These are phyloP conservation scores for Ganoderma lingzhi DNA, from an alignment of 1,284 basidiomycete species.

Conservation along the genomic window DNA sequence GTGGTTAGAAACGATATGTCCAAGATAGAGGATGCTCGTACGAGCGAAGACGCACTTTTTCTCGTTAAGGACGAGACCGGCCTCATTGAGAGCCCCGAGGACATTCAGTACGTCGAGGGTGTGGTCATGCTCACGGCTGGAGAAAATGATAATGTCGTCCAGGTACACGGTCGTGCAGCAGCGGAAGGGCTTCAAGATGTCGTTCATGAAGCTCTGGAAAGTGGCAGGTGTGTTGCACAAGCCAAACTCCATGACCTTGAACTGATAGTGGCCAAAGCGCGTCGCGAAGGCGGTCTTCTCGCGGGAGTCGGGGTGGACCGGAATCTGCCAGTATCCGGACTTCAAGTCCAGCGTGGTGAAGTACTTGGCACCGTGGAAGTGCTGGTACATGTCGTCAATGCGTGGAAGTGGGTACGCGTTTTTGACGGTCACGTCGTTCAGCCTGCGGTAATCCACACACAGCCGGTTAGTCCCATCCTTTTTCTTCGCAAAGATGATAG, in stretches of 20 bases:
- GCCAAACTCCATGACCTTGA: slow-evolving; percentile 47
- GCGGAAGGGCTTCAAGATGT: slow-evolving; percentile 35
- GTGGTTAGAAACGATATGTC: too few species aligned
- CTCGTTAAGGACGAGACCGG: too few species aligned
- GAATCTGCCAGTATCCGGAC: slow-evolving; percentile 41
- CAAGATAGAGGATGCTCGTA: too few species aligned
- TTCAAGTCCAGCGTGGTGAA: slow-evolving; percentile 46
- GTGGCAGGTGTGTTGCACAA: slow-evolving; percentile 39
- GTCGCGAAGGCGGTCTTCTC: slow-evolving; percentile 48
- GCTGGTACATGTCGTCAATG: slow-evolving; percentile 47
- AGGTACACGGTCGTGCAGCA: slow-evolving; percentile 30
- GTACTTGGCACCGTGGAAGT: slow-evolving; percentile 32
- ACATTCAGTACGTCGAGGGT: slow-evolving; percentile 44
- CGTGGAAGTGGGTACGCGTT: slow-evolving; percentile 42
- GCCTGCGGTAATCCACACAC: slow-evolving; percentile 51
- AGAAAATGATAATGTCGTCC: slow-evolving; percentile 40
- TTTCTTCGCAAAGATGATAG: slow-evolving; percentile 52
- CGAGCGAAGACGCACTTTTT: too few species aligned
- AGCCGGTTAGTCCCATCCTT: slow-evolving; percentile 50
- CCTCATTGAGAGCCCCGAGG: slow-evolving; percentile 38
- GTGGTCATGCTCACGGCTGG: slow-evolving; percentile 36
- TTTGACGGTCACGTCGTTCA: slow-evolving; percentile 42
- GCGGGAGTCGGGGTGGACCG: slow-evolving; percentile 40
- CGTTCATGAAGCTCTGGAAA: slow-evolving; percentile 36
- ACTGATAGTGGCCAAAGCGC: slow-evolving; percentile 47